These are phyloP conservation scores for Saturnispora dispora DNA, from an alignment of 805 yeast species.

Conservation along the genomic window DNA sequence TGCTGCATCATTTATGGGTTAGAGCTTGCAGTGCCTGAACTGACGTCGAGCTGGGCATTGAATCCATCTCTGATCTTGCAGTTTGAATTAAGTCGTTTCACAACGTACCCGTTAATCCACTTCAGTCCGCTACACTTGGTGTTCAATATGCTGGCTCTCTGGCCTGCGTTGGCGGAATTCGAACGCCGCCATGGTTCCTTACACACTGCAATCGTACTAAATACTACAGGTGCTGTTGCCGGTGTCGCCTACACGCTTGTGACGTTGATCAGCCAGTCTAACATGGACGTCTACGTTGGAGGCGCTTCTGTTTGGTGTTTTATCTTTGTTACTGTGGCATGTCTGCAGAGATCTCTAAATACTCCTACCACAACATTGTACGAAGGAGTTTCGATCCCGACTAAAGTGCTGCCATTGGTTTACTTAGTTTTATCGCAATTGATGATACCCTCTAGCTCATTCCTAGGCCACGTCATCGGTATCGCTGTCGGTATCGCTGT, in stretches of 20 bases:
- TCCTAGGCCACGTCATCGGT: conserved; percentile 68
- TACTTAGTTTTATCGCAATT: conserved; percentile 41
- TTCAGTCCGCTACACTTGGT: conserved; percentile 49
- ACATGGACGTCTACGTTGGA: conserved; percentile 44
- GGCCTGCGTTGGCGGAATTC: conserved; percentile 52
- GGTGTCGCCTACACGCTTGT: conserved; percentile 57
- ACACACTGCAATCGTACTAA: conserved; percentile 72
- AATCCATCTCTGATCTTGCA: conserved; percentile 46
- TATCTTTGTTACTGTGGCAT: conserved; percentile 52
- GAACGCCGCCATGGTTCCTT: conserved; percentile 76
- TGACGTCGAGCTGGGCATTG: conserved; percentile 32
- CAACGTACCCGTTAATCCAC: conserved; percentile 70
- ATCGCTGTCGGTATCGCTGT: conserved; percentile 57
- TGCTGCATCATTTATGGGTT: neutral
- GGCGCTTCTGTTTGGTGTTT: conserved; percentile 75
- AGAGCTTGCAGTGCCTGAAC: neutral
- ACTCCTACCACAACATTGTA: conserved; percentile 15
- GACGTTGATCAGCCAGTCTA: conserved; percentile 43
- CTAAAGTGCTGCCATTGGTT: conserved; percentile 48
- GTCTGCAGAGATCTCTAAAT: conserved; percentile 30
- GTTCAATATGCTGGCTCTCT: conserved; percentile 48
- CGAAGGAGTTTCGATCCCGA: conserved; percentile 43
- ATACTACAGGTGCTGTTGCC: conserved; percentile 58
- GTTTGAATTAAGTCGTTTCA: conserved; percentile 42
- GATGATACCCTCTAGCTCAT: conserved; percentile 56